Percentiles rank a stretch among this genome's conserved stretches.
Conservation (phyloP, 1,284 basidiomycete genomes). For the Leccinum subrobustum region DNA sequence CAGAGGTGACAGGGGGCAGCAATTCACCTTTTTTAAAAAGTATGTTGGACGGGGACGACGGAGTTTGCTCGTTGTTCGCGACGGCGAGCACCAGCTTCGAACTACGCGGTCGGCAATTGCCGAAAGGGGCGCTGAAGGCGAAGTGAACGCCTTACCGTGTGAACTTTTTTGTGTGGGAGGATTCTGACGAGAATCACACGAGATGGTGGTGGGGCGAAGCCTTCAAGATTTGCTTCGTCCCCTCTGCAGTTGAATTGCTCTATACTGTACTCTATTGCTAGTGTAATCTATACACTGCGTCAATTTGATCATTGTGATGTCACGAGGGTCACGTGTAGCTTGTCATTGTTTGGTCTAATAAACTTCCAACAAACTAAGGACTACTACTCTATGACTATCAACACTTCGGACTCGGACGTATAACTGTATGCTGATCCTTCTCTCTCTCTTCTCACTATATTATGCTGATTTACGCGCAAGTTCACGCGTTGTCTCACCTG, state of each 20-base stretch:
- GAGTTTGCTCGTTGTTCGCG: constrained; percentile 38
- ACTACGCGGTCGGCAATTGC: constrained; percentile 25
- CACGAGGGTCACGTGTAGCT: too few relatives aligned
- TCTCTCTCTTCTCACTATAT: too few relatives aligned
- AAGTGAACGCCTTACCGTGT: not conserved
- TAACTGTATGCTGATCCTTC: not conserved
- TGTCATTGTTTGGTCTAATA: too few relatives aligned
- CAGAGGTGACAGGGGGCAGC: not conserved
- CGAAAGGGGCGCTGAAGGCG: constrained; percentile 13
- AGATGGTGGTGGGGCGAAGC: too few relatives aligned
- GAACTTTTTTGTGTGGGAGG: too few relatives aligned
- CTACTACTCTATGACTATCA: not conserved
- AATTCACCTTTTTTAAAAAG: constrained; percentile 24
- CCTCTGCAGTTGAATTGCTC: too few relatives aligned
- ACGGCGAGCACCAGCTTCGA: constrained; percentile 29
- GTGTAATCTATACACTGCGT: not conserved
- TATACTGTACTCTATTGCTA: too few relatives aligned
- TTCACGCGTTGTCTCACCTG: not conserved
- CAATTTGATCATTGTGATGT: too few relatives aligned
- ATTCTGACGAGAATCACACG: too few relatives aligned
- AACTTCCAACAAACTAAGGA: not conserved
- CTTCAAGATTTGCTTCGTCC: too few relatives aligned
- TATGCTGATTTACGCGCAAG: not conserved
- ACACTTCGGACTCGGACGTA: not conserved
- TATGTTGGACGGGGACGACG: constrained; percentile 7